Percentiles rank a stretch among this genome's conserved stretches.
phyloP scores from a whole-genome alignment of 192 early-diverging fungal genomes.

The Coemansia sp. region DNA sequence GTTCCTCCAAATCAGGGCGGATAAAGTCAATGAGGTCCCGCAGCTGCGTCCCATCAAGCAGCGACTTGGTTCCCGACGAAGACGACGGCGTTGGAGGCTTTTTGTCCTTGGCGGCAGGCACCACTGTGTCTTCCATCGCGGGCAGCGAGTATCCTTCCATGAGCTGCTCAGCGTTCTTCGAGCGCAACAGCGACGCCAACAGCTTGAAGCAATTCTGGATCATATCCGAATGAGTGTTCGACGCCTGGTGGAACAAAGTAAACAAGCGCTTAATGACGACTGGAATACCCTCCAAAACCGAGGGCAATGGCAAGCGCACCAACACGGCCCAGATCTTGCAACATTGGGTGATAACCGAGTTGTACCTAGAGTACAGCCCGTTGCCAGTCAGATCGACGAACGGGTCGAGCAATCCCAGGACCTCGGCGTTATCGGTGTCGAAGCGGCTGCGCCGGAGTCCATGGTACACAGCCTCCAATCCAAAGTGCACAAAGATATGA shows the following conservation, averaged over 20 bases:
- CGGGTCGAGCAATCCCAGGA: constrained; percentile 74
- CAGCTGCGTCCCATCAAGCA: constrained; percentile 63
- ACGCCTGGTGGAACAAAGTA: constrained; percentile 66
- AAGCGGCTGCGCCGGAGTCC: constrained; percentile 67
- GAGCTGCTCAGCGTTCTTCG: constrained; percentile 66
- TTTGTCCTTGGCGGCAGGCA: constrained; percentile 6
- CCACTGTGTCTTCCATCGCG: not conserved
- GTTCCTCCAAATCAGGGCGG: constrained; percentile 86
- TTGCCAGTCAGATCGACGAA: constrained; percentile 82
- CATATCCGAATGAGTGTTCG: constrained; percentile 64
- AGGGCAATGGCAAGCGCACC: constrained; percentile 72
- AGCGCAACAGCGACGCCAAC: constrained; percentile 76
- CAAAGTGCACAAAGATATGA: constrained; percentile 92
- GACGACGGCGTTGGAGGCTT: not conserved
- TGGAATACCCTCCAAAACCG: constrained; percentile 65
- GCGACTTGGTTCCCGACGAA: constrained; percentile 21
- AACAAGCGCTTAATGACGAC: constrained; percentile 80
- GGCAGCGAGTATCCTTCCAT: constrained; percentile 55
- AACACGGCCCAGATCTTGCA: constrained; percentile 75
- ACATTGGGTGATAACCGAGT: constrained; percentile 65
- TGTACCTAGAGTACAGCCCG: constrained; percentile 81
- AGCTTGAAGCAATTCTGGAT: constrained; percentile 83
- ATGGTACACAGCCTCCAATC: constrained; percentile 77
- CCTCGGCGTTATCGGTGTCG: constrained; percentile 56
- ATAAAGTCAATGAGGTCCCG: constrained; percentile 77